These are phyloP conservation scores for Kwoniella pini DNA, from an alignment of 768 basidiomycete genomes.

Conservation along the genomic window DNA sequence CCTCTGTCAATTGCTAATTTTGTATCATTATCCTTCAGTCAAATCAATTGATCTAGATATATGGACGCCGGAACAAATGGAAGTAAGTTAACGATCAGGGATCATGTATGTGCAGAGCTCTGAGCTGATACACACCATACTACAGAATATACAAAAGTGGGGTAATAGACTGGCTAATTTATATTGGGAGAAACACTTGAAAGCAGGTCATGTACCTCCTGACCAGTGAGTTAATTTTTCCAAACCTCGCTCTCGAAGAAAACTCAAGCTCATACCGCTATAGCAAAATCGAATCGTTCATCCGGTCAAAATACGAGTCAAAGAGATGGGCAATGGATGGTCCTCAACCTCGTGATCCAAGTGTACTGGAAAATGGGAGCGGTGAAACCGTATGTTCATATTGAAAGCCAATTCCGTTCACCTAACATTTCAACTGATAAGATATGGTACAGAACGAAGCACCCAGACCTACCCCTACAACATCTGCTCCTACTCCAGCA, in stretches of 20 bases:
- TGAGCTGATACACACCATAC: not conserved
- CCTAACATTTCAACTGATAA: constrained; percentile 2
- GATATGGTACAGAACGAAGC: not conserved
- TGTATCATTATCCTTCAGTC: too few species aligned
- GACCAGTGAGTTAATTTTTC: constrained; percentile 71
- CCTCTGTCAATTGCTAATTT: too few species aligned
- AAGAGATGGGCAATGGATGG: constrained; percentile 92
- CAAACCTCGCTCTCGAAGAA: too few species aligned
- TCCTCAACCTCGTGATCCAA: constrained; percentile 77
- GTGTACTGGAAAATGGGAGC: constrained; percentile 63
- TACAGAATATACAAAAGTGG: constrained; percentile 75
- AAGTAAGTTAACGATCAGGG: constrained; percentile 60
- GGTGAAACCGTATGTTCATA: constrained; percentile 2
- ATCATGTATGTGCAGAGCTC: not conserved
- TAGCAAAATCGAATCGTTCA: constrained; percentile 97
- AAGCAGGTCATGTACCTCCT: constrained; percentile 83
- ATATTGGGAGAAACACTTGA: constrained; percentile 97
- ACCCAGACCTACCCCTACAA: constrained; percentile 34
- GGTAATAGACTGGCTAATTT: constrained; percentile 88
- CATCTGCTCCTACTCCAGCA: constrained; percentile 33
- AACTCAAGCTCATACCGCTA: not conserved
- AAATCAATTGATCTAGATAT: constrained; percentile 96
- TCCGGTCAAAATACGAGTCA: constrained; percentile 94
- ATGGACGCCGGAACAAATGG: constrained; percentile 98
- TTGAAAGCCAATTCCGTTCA: not conserved